Evolutionary conservation across 2,329 filamentous ascomycete genomes (phyloP), one percentile per base, ranked within the genome.

Genomic region (Aspergillus pseudoterreus): DNA sequence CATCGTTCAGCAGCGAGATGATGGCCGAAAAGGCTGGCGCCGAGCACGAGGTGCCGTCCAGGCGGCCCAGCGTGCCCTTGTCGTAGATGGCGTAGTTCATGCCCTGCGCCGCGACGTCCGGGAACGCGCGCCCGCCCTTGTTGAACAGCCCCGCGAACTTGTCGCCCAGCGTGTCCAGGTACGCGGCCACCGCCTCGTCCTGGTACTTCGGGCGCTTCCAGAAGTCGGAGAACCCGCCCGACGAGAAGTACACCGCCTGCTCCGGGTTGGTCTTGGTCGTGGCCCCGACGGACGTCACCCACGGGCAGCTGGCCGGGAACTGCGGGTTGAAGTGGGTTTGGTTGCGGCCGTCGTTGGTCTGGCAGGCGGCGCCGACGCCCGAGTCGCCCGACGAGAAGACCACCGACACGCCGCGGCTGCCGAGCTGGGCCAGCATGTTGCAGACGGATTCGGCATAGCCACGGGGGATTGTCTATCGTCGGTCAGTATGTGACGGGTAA

Each of bases 1-100:
- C 81, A 58, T 86, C 83, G 58, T 87, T 87, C 50, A 87, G 69
- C 4, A 87, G 75, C 1, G 80, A 74, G 38, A 88, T 71, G 44
- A 87, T 73, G 6, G 75, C 79, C 0, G 81, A 79, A 21, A 82
- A 81, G 0, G 82, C 70, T 0, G 86, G 86, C 1, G 80, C 69
- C 0, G 83, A 78, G 30, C 82, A 79, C 21, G 68, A 72, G 1
- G 74, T 76, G 11, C 74, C 74, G 22, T 70, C 68, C 4, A 72
- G 62, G 6, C 59, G 52, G 12, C 42, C 52, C 0, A 69, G 50
- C 0, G 4, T 21, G 6, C 68, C 67, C 56, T 67, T 61, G 42
- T 65, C 62, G 32, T 66, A 68, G 14, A 71, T 63, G 1, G 66
- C 64, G 49, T 54, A 70, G 51, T 64, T 64, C 21, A 52, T 30